These are phyloP conservation scores for Trypanosoma conorhini DNA, from an alignment of 208 protist species.

Conservation along the genomic window DNA sequence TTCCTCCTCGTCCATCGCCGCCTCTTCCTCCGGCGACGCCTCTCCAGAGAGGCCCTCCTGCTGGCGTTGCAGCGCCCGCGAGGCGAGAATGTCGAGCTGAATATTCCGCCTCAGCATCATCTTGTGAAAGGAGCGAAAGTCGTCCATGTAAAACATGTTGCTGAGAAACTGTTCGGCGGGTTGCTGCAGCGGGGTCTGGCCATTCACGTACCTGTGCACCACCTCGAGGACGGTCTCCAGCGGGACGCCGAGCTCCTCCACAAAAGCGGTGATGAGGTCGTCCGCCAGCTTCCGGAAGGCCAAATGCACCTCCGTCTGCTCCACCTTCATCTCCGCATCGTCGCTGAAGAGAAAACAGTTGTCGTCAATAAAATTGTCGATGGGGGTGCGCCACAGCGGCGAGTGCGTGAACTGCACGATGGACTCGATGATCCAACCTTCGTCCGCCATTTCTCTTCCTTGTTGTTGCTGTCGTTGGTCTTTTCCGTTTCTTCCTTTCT, in stretches of 20 bases:
- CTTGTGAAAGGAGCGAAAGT: conserved; percentile 87
- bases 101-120: conserved; percentile 93
- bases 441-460: conserved; percentile 28
- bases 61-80: conserved; percentile 32
- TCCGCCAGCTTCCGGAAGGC: conserved; percentile 86
- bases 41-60: not conserved
- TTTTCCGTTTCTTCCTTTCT: not conserved
- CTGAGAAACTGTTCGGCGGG: conserved; percentile 56
- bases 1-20: conserved; percentile 70
- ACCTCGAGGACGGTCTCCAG: conserved; percentile 54
- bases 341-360: conserved; percentile 90
- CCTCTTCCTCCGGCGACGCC: conserved; percentile 40
- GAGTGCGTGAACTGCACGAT: conserved; percentile 86
- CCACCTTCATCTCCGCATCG: conserved; percentile 89
- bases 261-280: conserved; percentile 72
- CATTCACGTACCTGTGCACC: conserved; percentile 36
- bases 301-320: conserved; percentile 85
- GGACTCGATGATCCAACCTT: conserved; percentile 78
- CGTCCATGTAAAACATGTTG: conserved; percentile 81
- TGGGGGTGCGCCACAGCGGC: conserved; percentile 79
- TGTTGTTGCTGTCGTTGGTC: not conserved
- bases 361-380: conserved; percentile 92
- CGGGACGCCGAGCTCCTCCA: conserved; percentile 78
- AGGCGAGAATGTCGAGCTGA: conserved; percentile 87
- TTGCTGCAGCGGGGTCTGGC: conserved; percentile 15